These are phyloP conservation scores for Diplodia sapinea DNA, from an alignment of 2,329 filamentous ascomycete genomes.

Conservation along the genomic window DNA sequence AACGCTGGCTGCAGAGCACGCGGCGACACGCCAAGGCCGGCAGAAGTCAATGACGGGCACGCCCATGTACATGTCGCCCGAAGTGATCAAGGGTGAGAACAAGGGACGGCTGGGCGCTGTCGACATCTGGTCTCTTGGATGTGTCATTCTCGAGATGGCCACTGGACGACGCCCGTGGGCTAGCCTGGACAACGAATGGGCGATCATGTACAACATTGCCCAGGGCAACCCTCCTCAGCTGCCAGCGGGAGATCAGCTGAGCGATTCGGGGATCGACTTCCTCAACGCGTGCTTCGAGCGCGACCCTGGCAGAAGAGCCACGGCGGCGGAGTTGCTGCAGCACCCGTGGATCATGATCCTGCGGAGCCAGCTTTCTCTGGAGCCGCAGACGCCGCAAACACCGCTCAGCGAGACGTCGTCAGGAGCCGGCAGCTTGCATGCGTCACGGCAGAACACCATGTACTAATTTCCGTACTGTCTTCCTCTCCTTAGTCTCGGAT, in stretches of 20 bases:
- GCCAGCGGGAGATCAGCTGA: conserved; percentile 82
- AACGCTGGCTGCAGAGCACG: conserved; percentile 73
- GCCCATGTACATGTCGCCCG: conserved; percentile 99
- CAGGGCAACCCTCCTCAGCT: conserved; percentile 92
- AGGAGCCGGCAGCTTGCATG: conserved; percentile 6
- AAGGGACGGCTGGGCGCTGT: conserved; percentile 80
- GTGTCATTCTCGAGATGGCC: conserved; percentile 96
- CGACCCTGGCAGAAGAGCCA: conserved; percentile 78
- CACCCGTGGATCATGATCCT: conserved; percentile 80
- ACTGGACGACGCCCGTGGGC: conserved; percentile 95
- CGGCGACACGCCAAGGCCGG: conserved; percentile 55
- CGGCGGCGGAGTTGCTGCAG: conserved; percentile 86
- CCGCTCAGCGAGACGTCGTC: conserved; percentile 39
- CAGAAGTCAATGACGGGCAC: conserved; percentile 97
- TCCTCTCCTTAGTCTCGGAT: background rate
- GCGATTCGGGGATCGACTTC: conserved; percentile 84
- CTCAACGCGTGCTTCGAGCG: conserved; percentile 83
- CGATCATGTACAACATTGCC: conserved; percentile 99
- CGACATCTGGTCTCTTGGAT: conserved; percentile 95
- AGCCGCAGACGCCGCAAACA: conserved; percentile 54
- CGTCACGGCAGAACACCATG: conserved; percentile 25
- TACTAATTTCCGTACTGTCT: conserved; percentile 8
- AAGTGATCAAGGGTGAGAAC: conserved; percentile 90
- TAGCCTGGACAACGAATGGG: conserved; percentile 97
- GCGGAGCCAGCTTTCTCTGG: conserved; percentile 53